Base-by-base conservation (phyloP, 768 basidiomycete genomes). In the Mycena sanguinolenta region DNA sequence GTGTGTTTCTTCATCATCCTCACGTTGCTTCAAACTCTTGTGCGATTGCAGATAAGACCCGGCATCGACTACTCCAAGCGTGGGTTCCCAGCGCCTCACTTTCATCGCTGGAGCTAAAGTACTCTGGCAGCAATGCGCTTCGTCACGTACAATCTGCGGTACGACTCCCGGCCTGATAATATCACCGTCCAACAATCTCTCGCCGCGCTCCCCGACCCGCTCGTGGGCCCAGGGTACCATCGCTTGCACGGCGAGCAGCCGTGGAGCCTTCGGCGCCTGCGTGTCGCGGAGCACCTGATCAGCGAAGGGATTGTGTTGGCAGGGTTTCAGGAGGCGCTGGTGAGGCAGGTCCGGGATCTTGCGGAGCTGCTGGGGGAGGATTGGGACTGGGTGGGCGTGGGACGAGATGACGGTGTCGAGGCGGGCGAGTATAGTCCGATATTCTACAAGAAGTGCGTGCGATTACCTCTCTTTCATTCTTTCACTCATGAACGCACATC, bases 341-440 rank as follows among this genome's bases (percentile, higher is more conserved):
- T 87, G 28, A 78, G 86, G 61, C 91, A 92, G 75, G 86, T 92
- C 7, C 76, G 78, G 28, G 91, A 92, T 72, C 75, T 92, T 7
- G 80, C 82, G 9, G 81, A 83, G 53, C 81, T 92, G 5, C 82
- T 92, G 17, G 90, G 90, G 0, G 66, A 79, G 5, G 82, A 83
- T 5, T 92, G 87, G 86, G 83, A 78, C 19, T 88, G 87, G 86
- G 88, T 88, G 63, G 90, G 90, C 2, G 89, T 90, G 0, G 91
- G 90, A 0, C 81, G 91, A n/a, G 86, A 90, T 63, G 88, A 92
- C 73, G 90, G 90, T 4, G 77, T 77, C 10, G 67, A 79, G 19
- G 83, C 81, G 1, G 90, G 91, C 36, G 91, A 92, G 76, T 91
- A 88, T 76, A 84, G 84, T 72, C 89, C 90, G 0, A 86, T 91